Conservation (phyloP, 1,284 basidiomycete species). For the Boletus sp. region DNA sequence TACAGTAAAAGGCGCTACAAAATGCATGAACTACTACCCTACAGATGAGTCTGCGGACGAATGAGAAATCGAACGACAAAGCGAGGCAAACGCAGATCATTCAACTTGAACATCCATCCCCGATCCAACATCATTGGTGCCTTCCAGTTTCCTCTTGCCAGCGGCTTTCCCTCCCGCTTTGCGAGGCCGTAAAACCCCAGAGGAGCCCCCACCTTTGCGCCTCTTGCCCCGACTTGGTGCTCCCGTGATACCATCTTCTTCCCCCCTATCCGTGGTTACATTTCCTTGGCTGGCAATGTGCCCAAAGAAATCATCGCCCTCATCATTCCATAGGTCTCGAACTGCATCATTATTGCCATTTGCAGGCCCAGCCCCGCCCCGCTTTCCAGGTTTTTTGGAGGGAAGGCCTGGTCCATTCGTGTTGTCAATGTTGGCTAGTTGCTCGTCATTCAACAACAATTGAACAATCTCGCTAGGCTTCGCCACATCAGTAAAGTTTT, state of each 20-base stretch:
- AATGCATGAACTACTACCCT: conserved; percentile 29
- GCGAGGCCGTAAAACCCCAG: conserved; percentile 23
- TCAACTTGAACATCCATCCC: conserved; percentile 29
- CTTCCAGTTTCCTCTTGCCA: conserved; percentile 32
- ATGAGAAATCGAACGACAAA: conserved; percentile 12
- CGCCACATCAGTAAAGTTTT: conserved; percentile 86
- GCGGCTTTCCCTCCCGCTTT: conserved; percentile 33
- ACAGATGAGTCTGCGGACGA: conserved; percentile 23
- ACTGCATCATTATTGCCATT: conserved; percentile 39
- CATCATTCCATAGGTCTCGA: conserved; percentile 76
- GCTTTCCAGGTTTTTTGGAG: conserved; percentile 39
- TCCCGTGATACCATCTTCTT: conserved; percentile 27
- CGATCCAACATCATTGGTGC: conserved; percentile 22
- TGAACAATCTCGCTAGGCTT: conserved; percentile 98
- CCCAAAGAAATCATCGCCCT: conserved; percentile 80
- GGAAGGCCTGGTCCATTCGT: conserved; percentile 37
- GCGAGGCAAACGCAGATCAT: conserved; percentile 14
- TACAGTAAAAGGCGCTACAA: conserved; percentile 32
- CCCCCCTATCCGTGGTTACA: conserved; percentile 34
- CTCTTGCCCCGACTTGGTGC: conserved; percentile 35
- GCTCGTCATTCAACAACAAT: conserved; percentile 92
- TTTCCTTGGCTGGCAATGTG: conserved; percentile 35
- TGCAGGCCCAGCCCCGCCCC: conserved; percentile 25
- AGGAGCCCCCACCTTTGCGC: conserved; percentile 28
- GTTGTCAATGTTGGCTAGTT: conserved; percentile 61